A percentile compares a stretch with the other conserved stretches of the same genome.
These are phyloP conservation scores for Zygosaccharomyces rouxii DNA, from an alignment of 805 yeast species.

Conservation along the genomic window DNA sequence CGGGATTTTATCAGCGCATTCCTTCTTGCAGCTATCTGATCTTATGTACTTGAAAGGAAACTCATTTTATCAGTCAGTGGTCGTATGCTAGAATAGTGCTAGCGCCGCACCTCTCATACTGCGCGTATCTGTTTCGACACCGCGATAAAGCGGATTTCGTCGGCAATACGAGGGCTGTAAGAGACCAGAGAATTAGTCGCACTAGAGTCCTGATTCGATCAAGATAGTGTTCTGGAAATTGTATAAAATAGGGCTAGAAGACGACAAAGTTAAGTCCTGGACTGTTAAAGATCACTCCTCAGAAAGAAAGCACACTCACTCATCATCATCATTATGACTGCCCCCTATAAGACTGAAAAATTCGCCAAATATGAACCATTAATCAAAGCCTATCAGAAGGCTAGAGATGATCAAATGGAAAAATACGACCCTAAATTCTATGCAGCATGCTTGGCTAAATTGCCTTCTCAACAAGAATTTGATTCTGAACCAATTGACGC, in stretches of 20 bases:
- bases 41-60: background rate
- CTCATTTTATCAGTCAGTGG: too few species aligned
- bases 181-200: too few species aligned
- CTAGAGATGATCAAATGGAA: slow-evolving; percentile 19
- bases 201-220: too few species aligned
- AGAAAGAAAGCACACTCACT: background rate
- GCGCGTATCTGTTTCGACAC: background rate
- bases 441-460: slow-evolving; percentile 14
- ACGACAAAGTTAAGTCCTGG: too few species aligned
- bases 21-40: background rate
- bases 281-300: too few species aligned
- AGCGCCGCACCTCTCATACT: background rate
- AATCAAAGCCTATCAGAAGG: slow-evolving; percentile 23
- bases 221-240: background rate
- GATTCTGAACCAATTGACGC: slow-evolving; percentile 26
- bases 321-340: background rate
- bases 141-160: background rate
- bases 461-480: slow-evolving; percentile 20
- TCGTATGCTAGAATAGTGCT: background rate
- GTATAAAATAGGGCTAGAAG: background rate
- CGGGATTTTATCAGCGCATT: background rate
- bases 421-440: slow-evolving; percentile 23
- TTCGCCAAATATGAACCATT: slow-evolving; percentile 17
- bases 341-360: slow-evolving; percentile 4
- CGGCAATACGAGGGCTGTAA: background rate